Evolutionary conservation across 805 yeast species (phyloP), one percentile per base, ranked within the genome.

Genomic region (Saturnispora serradocipensis): DNA sequence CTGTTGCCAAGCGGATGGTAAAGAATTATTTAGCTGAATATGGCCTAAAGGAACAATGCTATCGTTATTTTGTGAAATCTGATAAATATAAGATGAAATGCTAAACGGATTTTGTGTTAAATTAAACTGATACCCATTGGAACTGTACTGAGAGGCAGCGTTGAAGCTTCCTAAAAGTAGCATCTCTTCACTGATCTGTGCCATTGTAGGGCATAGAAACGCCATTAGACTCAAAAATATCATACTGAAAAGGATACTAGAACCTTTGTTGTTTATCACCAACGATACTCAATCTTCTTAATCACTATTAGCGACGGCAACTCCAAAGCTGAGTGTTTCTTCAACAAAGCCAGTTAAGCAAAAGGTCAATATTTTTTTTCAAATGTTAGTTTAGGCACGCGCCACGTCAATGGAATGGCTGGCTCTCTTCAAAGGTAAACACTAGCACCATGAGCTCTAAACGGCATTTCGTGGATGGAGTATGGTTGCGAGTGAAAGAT

Each of bases 91-190:
- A 8, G 57, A 51, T 3, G 46, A 16, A 3, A 56, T 11, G 4
- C 28, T 18, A 6, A 46, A 36, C 5, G 18, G 20, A 11, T 52
- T 49, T n/a, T 40, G 44, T 5, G 67, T 58, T 5, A 63, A 30
- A 49, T 65, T 64, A 54, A 58, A 62, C 39, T 55, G 57, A 32
- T 56, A 51, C 16, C 13, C n/a, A 3, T 48, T 36, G 32, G 42
- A 47, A 25, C 60, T 52, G 40, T 61, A 61, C 25, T 57, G 56
- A 8, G 67, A 57, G n/a, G 56, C 42, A 1, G 67, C 59, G 48
- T 62, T 59, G 42, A 65, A 67, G 0, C 54, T 43, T 5, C 71
- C 71, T 11, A 64, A 49, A 6, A 66, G 39, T 16, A 54, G 56
- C 7, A 65, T 50, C 11, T 58, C 47, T 48, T 63, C 61, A 36